Base-by-base conservation (phyloP, 768 basidiomycete species). In the Cystoderma amianthinum region DNA sequence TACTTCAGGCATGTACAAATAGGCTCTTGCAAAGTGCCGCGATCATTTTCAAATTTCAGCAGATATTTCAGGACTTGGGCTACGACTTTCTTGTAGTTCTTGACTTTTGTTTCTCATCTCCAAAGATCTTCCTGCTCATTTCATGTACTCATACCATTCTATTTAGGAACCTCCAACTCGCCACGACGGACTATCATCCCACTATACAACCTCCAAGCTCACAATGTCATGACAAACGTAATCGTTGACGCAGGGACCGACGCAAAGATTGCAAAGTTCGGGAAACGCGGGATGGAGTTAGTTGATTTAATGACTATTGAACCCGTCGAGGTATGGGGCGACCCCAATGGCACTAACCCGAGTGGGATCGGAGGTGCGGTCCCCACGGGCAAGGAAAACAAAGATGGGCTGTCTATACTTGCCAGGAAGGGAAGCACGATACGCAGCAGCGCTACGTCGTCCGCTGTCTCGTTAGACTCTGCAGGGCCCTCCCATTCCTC, bases 241-340 rank as follows among this genome's bases (percentile, higher is more conserved):
- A 82, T 93, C 42, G 75, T 88, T 20, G 90, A 93, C 54, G 90
- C 90, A 0, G 90, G 90, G 30, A 92, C 89, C 0, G 89, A 91
- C 44, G 83, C 85, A 16, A 86, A 85, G 61, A 80, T 92, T 25
- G 86, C 88, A 3, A 82, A 76, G 48, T 91, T 89, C 54, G 66
- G 69, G 41, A 80, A 73, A 48, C 72, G 82, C 3, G 83, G 85
- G 2, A 62, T 90, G 22, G 90, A 93, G 55, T 62, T 94, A 19
- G 74, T 90, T 12, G 83, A 81, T 24, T 69, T 94, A 3, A 87
- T 80, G 3, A 51, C 82, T n/a, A 62, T 92, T 2, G 90, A 93
- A 53, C 85, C 85, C 2, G 71, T 87, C 5, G 89, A 93, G 54
- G 76, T 91, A 39, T 83, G 76, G 76, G 72, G 56, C 34, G 65